A percentile compares a stretch with the other conserved stretches of the same genome.
phyloP scores from a whole-genome alignment of 2,329 filamentous ascomycete species.

The Cercospora sp. region DNA sequence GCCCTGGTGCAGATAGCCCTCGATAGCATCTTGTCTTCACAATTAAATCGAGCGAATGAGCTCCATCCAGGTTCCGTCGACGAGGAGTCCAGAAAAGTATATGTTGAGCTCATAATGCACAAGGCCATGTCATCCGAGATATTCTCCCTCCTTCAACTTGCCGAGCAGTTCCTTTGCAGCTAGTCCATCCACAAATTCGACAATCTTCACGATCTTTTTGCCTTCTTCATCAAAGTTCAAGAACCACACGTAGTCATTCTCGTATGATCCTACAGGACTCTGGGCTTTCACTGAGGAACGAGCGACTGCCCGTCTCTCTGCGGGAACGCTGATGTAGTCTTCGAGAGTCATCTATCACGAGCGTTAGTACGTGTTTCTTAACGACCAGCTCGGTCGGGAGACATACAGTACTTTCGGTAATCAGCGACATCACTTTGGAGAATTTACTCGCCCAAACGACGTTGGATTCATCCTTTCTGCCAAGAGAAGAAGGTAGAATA shows the following conservation, averaged over 20 bases:
- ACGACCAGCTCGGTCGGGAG: neutral
- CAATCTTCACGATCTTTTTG: constrained; percentile 23
- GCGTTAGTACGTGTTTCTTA: neutral
- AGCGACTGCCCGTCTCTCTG: constrained; percentile 17
- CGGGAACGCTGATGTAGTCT: constrained; percentile 23
- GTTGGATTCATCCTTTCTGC: constrained; percentile 10
- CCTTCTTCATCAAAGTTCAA: constrained; percentile 24
- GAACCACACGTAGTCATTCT: constrained; percentile 31
- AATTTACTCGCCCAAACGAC: constrained; percentile 23
- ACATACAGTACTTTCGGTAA: constrained; percentile 20
- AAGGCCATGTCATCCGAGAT: neutral
- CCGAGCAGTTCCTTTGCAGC: constrained; percentile 1
- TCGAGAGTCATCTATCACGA: constrained; percentile 26
- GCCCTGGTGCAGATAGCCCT: neutral
- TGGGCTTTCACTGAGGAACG: constrained; percentile 20
- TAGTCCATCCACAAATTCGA: constrained; percentile 24
- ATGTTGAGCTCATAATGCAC: no score
- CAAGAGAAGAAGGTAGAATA: constrained; percentile 19
- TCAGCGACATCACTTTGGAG: constrained; percentile 15
- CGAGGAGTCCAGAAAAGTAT: neutral
- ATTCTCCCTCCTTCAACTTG: neutral
- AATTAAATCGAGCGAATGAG: neutral
- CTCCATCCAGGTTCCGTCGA: neutral
- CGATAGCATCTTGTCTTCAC: no score
- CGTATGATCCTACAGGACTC: constrained; percentile 23